These are phyloP conservation scores for Oryza rufipogon DNA, from an alignment of 176 grass and related monocot species.

Conservation along the genomic window DNA sequence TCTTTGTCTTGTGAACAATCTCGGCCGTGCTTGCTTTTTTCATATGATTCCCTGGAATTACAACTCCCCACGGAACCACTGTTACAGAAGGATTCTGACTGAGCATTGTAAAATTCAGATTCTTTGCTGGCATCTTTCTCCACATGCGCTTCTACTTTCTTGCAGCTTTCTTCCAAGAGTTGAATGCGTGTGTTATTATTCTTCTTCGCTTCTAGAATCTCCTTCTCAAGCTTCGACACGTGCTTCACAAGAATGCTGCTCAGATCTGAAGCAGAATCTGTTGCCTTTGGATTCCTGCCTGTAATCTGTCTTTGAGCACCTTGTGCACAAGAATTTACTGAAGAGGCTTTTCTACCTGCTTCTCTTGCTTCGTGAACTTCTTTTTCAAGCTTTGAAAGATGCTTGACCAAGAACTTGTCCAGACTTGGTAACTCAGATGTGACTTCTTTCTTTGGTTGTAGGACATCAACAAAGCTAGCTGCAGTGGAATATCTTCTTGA, in stretches of 20 bases:
- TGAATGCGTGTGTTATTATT: constrained; percentile 24
- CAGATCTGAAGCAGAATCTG: constrained; percentile 44
- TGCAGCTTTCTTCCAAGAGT: constrained; percentile 24
- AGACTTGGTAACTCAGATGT: constrained; percentile 64
- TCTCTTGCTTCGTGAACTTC: constrained; percentile 68
- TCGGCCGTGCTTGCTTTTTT: constrained; percentile 34
- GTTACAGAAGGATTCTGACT: constrained; percentile 32
- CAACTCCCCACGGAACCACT: constrained; percentile 19
- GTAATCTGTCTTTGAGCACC: constrained; percentile 21
- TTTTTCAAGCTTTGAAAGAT: constrained; percentile 70
- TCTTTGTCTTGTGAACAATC: constrained; percentile 54
- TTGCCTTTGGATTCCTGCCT: not conserved
- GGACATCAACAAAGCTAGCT: constrained; percentile 50
- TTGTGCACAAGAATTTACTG: constrained; percentile 26
- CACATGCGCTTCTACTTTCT: constrained; percentile 23
- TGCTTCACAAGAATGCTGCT: constrained; percentile 65
- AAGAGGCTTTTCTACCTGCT: constrained; percentile 38
- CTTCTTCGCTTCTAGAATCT: constrained; percentile 64
- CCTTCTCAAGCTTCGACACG: constrained; percentile 67
- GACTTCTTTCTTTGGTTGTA: constrained; percentile 51
- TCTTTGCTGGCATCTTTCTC: constrained; percentile 26
- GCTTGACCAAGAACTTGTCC: constrained; percentile 93
- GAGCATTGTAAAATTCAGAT: constrained; percentile 26
- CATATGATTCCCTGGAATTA: constrained; percentile 21
- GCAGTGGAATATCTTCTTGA: constrained; percentile 57